Percentiles rank a stretch among this genome's conserved stretches.
Evolutionary conservation across 2,329 filamentous ascomycete species (phyloP).

Genomic region (Penicillium sp.): DNA sequence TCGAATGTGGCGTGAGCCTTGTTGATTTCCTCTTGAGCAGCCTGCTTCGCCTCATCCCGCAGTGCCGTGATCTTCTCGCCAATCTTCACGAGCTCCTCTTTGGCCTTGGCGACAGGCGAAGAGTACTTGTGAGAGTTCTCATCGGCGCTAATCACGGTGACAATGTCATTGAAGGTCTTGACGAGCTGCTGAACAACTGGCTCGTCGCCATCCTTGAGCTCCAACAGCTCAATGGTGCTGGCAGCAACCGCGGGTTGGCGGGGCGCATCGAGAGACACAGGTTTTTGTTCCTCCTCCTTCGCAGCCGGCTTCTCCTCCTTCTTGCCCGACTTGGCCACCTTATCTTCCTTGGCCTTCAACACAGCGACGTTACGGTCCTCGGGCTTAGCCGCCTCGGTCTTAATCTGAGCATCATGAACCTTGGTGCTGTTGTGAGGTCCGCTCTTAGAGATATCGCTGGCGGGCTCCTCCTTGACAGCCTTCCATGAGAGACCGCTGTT

Average conservation of each 20-base stretch:
- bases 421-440: conserved; percentile 51
- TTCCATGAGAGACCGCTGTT: conserved; percentile 84
- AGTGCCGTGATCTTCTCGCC: conserved; percentile 75
- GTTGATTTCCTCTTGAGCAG: conserved; percentile 74
- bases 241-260: conserved; percentile 48
- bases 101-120: conserved; percentile 78
- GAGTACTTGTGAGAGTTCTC: conserved; percentile 75
- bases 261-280: conserved; percentile 37
- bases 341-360: conserved; percentile 34
- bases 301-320: conserved; percentile 19
- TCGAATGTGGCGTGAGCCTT: conserved; percentile 78
- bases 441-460: conserved; percentile 59
- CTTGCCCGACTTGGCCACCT: conserved; percentile 29
- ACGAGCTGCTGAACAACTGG: conserved; percentile 90
- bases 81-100: conserved; percentile 76
- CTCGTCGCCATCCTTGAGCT: conserved; percentile 74
- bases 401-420: conserved; percentile 29
- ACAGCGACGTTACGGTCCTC: conserved; percentile 32
- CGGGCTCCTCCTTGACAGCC: conserved; percentile 64
- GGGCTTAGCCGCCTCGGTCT: conserved; percentile 29
- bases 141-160: conserved; percentile 88
- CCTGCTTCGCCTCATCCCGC: conserved; percentile 67
- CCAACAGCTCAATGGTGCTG: conserved; percentile 74
- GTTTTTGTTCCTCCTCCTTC: conserved; percentile 31
- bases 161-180: conserved; percentile 94